Base-by-base conservation (phyloP, 345 rosid genomes). In the Populus nigra region DNA sequence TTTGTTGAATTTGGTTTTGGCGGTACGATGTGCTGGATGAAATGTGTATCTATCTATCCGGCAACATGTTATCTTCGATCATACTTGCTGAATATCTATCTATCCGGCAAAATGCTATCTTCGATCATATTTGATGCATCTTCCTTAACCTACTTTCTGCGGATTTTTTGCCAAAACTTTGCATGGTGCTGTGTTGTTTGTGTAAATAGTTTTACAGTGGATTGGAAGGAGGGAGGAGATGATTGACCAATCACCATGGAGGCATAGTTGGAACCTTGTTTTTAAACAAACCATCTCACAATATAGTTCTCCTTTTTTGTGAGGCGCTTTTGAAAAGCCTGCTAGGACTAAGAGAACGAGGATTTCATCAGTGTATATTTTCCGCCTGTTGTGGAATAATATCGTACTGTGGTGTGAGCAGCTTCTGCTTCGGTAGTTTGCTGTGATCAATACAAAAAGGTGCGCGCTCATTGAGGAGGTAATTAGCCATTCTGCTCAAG, bases 1-100 rank as follows among this genome's bases (percentile, higher is more conserved):
- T 74, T 25, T 75, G 74, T 68, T 33, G 65, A 68, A 62, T 69
- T 50, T 23, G 73, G 43, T 23, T 62, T 69, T 65, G 65, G 27
- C 65, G 7, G 57, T 53, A 20, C n/a, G 2, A 53, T 1, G 20
- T 17, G 62, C 25, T 8, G 62, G 62, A n/a, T 15, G n/a, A 59
- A 59, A n/a, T 22, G 4, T n/a, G n/a, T 3, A 59, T 10, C 65
- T n/a, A 12, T 10, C 6, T 7, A 12, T 10, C 6, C 5, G 61
- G 25, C 23, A 5, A 20, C n/a, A 22, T 55, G 61, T 27, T 27
- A 27, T 27, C 27, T 2, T 18, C 20, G 61, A 20, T 53, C 61
- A 7, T 53, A 8, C 7, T 7, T 18, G 27, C 27, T 27, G 27
- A 27, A 55, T 2, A 57, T 9, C 63, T n/a, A 11, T 9, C 5